Percentiles rank a stretch among this genome's conserved stretches.
These are phyloP conservation scores for Drechmeria coniospora DNA, from an alignment of 2,329 filamentous ascomycete species.

Conservation along the genomic window DNA sequence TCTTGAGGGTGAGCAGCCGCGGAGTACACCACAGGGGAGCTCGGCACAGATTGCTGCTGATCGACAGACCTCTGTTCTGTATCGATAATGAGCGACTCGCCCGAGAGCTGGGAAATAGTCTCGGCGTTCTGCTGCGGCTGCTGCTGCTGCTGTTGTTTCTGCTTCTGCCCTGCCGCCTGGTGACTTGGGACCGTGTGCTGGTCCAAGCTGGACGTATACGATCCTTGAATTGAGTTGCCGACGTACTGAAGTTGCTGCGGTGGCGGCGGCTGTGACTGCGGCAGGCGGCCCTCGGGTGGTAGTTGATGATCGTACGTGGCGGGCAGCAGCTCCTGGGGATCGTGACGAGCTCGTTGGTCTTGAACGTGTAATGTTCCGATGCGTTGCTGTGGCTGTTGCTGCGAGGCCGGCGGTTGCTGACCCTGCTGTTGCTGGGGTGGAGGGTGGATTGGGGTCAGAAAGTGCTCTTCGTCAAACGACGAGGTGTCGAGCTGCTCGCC, in stretches of 20 bases:
- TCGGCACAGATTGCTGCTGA: conserved; percentile 27
- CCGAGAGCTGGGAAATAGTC: conserved; percentile 45
- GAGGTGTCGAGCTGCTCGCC: conserved; percentile 25
- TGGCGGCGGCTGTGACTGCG: no score
- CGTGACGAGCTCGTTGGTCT: conserved; percentile 18
- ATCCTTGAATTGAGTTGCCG: conserved; percentile 5
- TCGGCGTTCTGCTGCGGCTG: conserved; percentile 34
- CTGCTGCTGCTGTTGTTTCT: no score
- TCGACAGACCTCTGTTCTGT: conserved; percentile 26
- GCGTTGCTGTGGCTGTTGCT: conserved; percentile 11
- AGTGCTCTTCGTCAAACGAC: conserved; percentile 28
- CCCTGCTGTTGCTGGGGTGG: conserved; percentile 17
- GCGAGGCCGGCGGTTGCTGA: conserved; percentile 6
- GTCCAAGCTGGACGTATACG: conserved; percentile 21
- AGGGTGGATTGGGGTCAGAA: conserved; percentile 16
- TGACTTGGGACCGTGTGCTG: conserved; percentile 20
- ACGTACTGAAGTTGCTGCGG: conserved; percentile 10
- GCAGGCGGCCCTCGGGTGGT: conserved; percentile 19
- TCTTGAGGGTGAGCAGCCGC: conserved; percentile 19
- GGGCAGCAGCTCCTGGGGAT: conserved; percentile 15
- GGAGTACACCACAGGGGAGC: conserved; percentile 27
- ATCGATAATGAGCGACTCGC: conserved; percentile 41
- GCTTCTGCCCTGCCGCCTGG: conserved; percentile 15
- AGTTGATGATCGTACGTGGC: conserved; percentile 10
- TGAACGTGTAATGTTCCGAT: conserved; percentile 10